These are phyloP conservation scores for Truncatella angustata DNA, from an alignment of 2,329 filamentous ascomycete species.

Conservation along the genomic window DNA sequence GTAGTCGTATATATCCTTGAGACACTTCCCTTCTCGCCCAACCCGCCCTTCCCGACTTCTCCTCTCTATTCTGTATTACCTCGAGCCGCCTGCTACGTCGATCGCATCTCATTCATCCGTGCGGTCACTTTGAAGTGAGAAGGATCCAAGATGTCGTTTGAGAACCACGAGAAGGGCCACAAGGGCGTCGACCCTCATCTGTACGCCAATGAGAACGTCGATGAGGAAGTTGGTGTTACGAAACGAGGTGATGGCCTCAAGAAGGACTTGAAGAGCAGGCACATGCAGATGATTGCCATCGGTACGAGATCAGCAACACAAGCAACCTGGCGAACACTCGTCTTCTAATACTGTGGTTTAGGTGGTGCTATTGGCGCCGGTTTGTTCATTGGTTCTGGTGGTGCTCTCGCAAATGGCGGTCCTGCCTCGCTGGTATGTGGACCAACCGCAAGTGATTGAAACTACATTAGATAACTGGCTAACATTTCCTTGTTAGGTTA, in stretches of 20 bases:
- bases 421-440: constrained; percentile 43
- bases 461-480: constrained; percentile 39
- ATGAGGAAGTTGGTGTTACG: constrained; percentile 36
- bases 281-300: constrained; percentile 48
- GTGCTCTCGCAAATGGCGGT: constrained; percentile 59
- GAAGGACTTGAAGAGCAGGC: constrained; percentile 34
- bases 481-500: constrained; percentile 50
- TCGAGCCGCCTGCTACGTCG: neutral
- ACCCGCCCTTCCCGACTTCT: neutral
- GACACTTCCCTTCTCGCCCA: constrained; percentile 2
- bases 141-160: constrained; percentile 19
- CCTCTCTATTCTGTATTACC: neutral
- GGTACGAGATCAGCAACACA: constrained; percentile 25
- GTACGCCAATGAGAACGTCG: constrained; percentile 18
- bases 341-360: constrained; percentile 14
- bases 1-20: constrained; percentile 9
- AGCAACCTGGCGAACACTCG: neutral
- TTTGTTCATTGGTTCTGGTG: constrained; percentile 68
- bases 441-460: neutral
- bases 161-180: constrained; percentile 22
- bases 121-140: neutral
- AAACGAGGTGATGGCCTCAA: constrained; percentile 31
- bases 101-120: neutral
- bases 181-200: constrained; percentile 18
- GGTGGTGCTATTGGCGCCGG: constrained; percentile 50